Evolutionary conservation across 2,329 filamentous ascomycete genomes (phyloP), one percentile per base, ranked within the genome.

Genomic region (Fusarium nurragi): DNA sequence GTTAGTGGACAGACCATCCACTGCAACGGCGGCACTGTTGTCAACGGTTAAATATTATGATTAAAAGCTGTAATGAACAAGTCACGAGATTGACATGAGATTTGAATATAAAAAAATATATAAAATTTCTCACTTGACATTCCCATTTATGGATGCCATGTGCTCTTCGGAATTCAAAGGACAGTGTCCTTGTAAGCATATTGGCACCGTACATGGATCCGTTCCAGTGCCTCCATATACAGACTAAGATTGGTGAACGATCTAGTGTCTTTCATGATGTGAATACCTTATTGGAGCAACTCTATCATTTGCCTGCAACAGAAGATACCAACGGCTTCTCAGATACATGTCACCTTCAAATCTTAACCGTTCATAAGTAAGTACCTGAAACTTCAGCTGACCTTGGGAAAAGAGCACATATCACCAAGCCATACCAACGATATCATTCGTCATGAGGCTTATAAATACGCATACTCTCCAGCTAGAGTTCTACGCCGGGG

Each of bases 1-100:
- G 87, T 95, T 41, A 89, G 86, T 50, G 92, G 92, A 3, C 92
- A 94, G 80, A 82, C 79, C 0, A 80, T 85, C 12, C 83, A 84
- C 71, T 84, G 81, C 76, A 85, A 85, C 45, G 83, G 83, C 2
- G 83, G 83, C 6, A 73, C 71, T 6, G 68, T 84, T 38, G 81
- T 85, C 25, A 83, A 82, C 60, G 81, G 83, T 22, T 84, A 73
- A 75, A 45, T 23, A 13, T 34, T 23, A 47, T 19, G 3, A 48
- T 14, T 8, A 48, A 23, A 56, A 41, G 8, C 5, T 25, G 5
- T 12, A 48, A 51, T 40, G 37, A 23, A 1, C 3, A 28, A 25
- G 13, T 34, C 34, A 37, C 11, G 32, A 38, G 1, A 22, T 30
- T 34, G 41, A 43, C 18, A 19, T 25, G 5, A 40, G 14, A 18